Conservation (phyloP, 305 asterid species). For the Rubia balearica region DNA sequence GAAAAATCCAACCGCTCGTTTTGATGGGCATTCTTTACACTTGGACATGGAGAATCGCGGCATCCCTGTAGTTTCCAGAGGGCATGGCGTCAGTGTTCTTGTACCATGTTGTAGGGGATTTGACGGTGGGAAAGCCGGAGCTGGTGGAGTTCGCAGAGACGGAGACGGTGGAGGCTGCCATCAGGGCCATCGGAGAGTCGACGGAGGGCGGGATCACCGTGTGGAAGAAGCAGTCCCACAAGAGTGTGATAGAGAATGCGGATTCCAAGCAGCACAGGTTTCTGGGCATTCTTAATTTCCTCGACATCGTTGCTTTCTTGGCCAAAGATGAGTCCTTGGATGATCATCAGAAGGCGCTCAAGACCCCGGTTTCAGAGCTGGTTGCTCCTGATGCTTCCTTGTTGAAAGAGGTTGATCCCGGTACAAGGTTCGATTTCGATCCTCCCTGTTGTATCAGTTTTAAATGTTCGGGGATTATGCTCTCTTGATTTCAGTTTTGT, state of each 20-base stretch:
- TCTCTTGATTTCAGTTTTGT: neutral
- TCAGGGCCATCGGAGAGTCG: slow-evolving; percentile 70
- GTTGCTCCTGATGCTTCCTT: slow-evolving; percentile 53
- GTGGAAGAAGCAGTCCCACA: slow-evolving; percentile 72
- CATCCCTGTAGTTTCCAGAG: slow-evolving; percentile 4
- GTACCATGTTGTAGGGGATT: slow-evolving; percentile 98
- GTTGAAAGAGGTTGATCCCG: slow-evolving; percentile 88
- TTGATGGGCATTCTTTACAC: slow-evolving; percentile 20
- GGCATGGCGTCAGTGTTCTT: slow-evolving; percentile 80
- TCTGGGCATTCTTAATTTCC: slow-evolving; percentile 78
- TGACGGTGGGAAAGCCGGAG: slow-evolving; percentile 97
- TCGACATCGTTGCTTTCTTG: slow-evolving; percentile 79
- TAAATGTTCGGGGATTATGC: neutral
- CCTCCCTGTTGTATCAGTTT: neutral
- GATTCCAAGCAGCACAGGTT: slow-evolving; percentile 74
- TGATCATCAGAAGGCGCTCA: slow-evolving; percentile 65
- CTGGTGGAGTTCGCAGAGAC: slow-evolving; percentile 71
- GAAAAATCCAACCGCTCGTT: slow-evolving; percentile 5
- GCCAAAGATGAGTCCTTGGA: slow-evolving; percentile 62
- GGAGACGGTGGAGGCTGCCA: slow-evolving; percentile 81
- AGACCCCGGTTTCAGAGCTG: slow-evolving; percentile 76
- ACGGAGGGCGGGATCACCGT: slow-evolving; percentile 87
- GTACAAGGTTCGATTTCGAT: slow-evolving; percentile 53
- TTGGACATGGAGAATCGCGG: slow-evolving; percentile 4
- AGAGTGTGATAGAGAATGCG: slow-evolving; percentile 53